Evolutionary conservation across 164 flowering plant species (phyloP).

Genomic region (Tinospora cordifolia): DNA sequence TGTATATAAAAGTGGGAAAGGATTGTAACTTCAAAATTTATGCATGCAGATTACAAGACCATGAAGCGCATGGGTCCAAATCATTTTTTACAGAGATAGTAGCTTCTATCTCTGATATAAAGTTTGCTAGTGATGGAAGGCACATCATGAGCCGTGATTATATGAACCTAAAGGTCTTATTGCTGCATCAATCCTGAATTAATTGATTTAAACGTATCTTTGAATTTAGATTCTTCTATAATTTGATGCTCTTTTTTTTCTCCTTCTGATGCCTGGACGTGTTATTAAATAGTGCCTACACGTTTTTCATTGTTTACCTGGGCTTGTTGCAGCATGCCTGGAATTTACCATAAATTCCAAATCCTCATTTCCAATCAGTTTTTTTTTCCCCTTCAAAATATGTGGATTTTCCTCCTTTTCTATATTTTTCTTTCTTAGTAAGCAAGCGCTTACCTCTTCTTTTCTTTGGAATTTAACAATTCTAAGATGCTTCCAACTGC

Average conservation of each 20-base stretch:
- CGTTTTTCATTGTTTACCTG: too few species aligned
- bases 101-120: slow-evolving; percentile 65
- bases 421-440: too few species aligned
- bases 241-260: not conserved
- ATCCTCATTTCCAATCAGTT: too few species aligned
- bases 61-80: slow-evolving; percentile 41
- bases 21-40: slow-evolving; percentile 10
- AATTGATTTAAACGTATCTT: not conserved
- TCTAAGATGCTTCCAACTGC: too few species aligned
- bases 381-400: too few species aligned
- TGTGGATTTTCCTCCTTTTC: too few species aligned
- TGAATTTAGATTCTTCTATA: not conserved
- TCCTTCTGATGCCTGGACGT: slow-evolving; percentile 4
- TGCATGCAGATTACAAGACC: slow-evolving; percentile 51
- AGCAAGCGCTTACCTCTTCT: too few species aligned
- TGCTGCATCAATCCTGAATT: slow-evolving; percentile 3
- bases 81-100: slow-evolving; percentile 73
- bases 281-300: not conserved
- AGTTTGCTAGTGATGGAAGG: slow-evolving; percentile 63
- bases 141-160: slow-evolving; percentile 75
- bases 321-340: too few species aligned
- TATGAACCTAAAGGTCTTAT: slow-evolving; percentile 71
- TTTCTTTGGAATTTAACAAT: too few species aligned
- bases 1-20: not conserved
- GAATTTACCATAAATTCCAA: too few species aligned